Percentiles rank a stretch among this genome's conserved stretches.
Conservation (phyloP, 1,284 basidiomycete species). For the Schizophyllum amplum region DNA sequence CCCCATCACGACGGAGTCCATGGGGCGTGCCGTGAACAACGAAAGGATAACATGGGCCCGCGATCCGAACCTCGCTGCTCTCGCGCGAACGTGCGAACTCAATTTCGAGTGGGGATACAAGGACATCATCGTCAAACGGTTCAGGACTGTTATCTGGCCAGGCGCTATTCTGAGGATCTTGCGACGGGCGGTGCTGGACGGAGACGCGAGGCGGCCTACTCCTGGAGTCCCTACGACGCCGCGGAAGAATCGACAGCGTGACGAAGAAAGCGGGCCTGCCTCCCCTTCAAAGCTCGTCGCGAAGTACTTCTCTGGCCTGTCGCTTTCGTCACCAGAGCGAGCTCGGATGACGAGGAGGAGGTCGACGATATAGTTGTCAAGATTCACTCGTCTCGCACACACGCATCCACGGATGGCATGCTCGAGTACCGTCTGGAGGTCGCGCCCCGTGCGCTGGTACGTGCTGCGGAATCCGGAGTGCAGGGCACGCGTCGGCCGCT, state of each 20-base stretch:
- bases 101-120: slow-evolving; percentile 88
- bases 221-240: slow-evolving; percentile 30
- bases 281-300: slow-evolving; percentile 53
- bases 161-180: slow-evolving; percentile 58
- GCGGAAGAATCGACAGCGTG: slow-evolving; percentile 21
- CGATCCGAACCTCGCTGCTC: slow-evolving; percentile 64
- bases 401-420: slow-evolving; percentile 59
- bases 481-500: slow-evolving; percentile 49
- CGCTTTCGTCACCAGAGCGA: slow-evolving; percentile 13
- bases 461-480: slow-evolving; percentile 54
- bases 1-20: slow-evolving; percentile 68
- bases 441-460: slow-evolving; percentile 54
- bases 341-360: slow-evolving; percentile 23
- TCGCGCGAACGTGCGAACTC: slow-evolving; percentile 73
- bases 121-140: slow-evolving; percentile 70
- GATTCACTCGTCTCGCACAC: slow-evolving; percentile 33
- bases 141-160: slow-evolving; percentile 71
- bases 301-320: slow-evolving; percentile 42
- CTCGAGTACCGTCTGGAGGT: slow-evolving; percentile 71
- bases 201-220: slow-evolving; percentile 5
- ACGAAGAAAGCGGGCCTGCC: background rate
- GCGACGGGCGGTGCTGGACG: slow-evolving; percentile 31
- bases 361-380: slow-evolving; percentile 32
- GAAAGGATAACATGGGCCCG: slow-evolving; percentile 40
- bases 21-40: slow-evolving; percentile 30